Percentiles rank a stretch among this genome's conserved stretches.
These are phyloP conservation scores for Dactylorhiza incarnata DNA, from an alignment of 106 monocot species.

Conservation along the genomic window DNA sequence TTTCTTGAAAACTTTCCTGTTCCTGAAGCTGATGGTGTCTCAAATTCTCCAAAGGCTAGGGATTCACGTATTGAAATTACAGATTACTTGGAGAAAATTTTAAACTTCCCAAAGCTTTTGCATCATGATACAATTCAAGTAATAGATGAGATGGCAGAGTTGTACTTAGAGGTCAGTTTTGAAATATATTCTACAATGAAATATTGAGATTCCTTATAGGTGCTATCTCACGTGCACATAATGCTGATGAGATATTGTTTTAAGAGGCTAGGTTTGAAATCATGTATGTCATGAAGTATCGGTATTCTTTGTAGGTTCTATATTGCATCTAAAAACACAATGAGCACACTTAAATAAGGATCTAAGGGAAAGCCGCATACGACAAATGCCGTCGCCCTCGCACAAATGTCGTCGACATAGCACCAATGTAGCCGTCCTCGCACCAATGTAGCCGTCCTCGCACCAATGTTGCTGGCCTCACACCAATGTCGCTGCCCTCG, in stretches of 20 bases:
- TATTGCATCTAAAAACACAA: no score
- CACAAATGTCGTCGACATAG: no score
- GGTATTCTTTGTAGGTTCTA: neutral
- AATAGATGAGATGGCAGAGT: conserved; percentile 70
- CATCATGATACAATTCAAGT: conserved; percentile 48
- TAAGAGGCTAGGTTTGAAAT: neutral
- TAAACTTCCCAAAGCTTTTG: conserved; percentile 51
- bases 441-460: no score
- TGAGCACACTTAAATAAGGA: no score
- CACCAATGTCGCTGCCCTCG: no score
- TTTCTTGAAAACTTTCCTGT: conserved; percentile 48
- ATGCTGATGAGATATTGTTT: neutral
- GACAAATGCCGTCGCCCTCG: no score
- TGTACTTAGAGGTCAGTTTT: conserved; percentile 63
- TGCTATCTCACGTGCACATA: neutral
- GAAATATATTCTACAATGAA: neutral
- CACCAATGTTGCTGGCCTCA: no score
- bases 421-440: no score
- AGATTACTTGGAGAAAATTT: conserved; percentile 52
- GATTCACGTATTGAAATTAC: conserved; percentile 27
- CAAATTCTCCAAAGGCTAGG: conserved; percentile 9
- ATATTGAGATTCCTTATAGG: neutral
- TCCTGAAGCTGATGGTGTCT: conserved; percentile 11
- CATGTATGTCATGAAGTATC: neutral
- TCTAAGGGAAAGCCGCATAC: no score